phyloP scores from a whole-genome alignment of 164 flowering plant species.

The Tinospora cordifolia region DNA sequence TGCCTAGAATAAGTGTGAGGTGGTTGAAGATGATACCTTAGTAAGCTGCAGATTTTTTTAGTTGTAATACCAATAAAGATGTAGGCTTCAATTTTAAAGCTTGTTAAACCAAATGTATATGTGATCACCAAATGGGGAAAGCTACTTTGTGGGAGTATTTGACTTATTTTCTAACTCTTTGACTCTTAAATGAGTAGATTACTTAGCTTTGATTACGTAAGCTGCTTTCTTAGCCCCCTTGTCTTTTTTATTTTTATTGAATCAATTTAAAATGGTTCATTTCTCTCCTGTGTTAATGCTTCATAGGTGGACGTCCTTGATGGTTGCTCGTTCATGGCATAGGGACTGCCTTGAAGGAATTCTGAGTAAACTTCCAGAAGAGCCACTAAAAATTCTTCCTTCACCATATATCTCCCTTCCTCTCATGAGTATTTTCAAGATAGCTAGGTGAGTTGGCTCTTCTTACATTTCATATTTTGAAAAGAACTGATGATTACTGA shows the following conservation, averaged over 20 bases:
- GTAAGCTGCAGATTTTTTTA: background rate
- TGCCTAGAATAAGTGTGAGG: background rate
- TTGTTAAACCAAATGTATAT: background rate
- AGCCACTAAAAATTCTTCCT: constrained; percentile 30
- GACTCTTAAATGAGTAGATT: background rate
- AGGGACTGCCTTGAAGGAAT: constrained; percentile 64
- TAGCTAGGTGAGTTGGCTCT: constrained; percentile 54
- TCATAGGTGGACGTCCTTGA: constrained; percentile 77
- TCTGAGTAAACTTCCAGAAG: constrained; percentile 38
- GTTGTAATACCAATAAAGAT: background rate
- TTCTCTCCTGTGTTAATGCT: background rate
- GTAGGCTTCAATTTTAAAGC: background rate
- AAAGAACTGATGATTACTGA: background rate
- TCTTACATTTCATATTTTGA: background rate
- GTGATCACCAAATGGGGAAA: background rate
- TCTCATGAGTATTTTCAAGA: constrained; percentile 70
- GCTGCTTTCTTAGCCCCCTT: background rate
- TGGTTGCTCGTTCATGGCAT: constrained; percentile 93
- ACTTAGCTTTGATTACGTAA: background rate
- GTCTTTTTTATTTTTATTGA: too few relatives aligned
- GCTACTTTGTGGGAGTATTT: background rate
- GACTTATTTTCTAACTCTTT: background rate
- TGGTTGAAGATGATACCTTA: background rate
- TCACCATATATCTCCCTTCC: constrained; percentile 80
- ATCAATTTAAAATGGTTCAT: background rate